Base-by-base conservation (phyloP, 2,329 filamentous ascomycete genomes). In the Chaetomiaceae sp. region DNA sequence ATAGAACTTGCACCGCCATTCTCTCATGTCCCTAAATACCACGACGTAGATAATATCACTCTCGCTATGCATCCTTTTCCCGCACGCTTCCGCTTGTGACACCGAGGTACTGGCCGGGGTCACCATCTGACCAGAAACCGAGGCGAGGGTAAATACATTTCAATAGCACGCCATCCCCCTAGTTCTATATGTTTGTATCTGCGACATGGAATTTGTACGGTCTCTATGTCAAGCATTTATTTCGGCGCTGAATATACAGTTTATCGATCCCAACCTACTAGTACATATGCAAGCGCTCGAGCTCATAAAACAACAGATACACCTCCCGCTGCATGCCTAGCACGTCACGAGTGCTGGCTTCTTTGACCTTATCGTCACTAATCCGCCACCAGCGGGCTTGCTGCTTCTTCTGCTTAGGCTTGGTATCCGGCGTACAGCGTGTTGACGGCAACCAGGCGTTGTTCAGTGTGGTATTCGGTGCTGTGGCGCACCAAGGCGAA, bases 331-430 rank as follows among this genome's bases (percentile, higher is more conserved):
- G 90, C 90, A 96, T 96, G 7, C 84, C 83, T 53, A 99, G 70
- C 6, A 99, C 90, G 62, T 99, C 94, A 50, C 79, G 82, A 5
- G 91, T 97, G 75, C 91, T 96, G 61, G 90, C 87, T 71, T 97
- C 92, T 66, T 92, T 94, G 64, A 97, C 83, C 71, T 95, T 96
- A 61, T 99, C 94, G 67, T 99, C 94, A 60, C 91, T 96, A 60
- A 99, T 95, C 32, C 94, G 84, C 94, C 94, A 99, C 94, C 94
- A 99, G 36, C 87, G 84, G 65, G 95, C 86, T 40, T 78, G 80
- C 11, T 74, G 70, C 61, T 81, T 84, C 58, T 75, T 80, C 32
- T 77, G 67, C 49, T 73, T 76, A 10, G 67, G 60, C 36, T 62
- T 67, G 4, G 41, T 23, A 2, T 34, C 36, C 13, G 36, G 21